Base-by-base conservation (phyloP, 2,329 filamentous ascomycete species). In the Penicillium occitanis region DNA sequence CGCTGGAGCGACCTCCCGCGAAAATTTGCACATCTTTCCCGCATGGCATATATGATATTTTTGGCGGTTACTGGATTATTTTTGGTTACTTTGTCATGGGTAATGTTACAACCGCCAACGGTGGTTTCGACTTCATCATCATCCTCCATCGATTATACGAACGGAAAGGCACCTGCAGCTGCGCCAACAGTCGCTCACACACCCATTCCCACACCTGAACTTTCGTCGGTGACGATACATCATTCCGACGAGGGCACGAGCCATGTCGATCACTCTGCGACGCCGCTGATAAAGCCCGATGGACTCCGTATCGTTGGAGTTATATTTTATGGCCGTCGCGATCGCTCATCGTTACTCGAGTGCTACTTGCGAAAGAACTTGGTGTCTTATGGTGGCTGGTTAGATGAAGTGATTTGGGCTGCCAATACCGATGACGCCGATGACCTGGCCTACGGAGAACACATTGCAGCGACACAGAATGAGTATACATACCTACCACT, bases 321-420 rank as follows among this genome's bases (percentile, higher is more conserved):
- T 10, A 30, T 66, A 13, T 66, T 66, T n/a, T 66, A 66, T 55
- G 65, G 65, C 17, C 65, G 65, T 25, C 65, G 65, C 25, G 65
- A 66, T 44, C 65, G 65, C 61, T 53, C 65, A 2, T 66, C 65
- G 22, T 40, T 66, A 33, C 65, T 66, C 42, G 65, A 66, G 53
- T 66, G 65, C 37, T 66, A 66, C 25, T 13, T 63, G 25, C 60
- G 51, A 7, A 62, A 66, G 10, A 66, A 66, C 8, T 37, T 66
- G 14, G 65, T 57, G 1, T 59, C 65, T 5, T 63, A 59, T 51
- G 65, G 65, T 8, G 65, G 65, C 25, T 66, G 65, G 65, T 13
- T 66, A n/a, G 65, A 66, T 28, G 46, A 66, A 30, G 65, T 66
- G 17, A 66, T 66, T 10, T 66, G 65, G 65, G 65, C 65, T 10